A percentile compares a stretch with the other conserved stretches of the same genome.
These are phyloP conservation scores for Hypoxylon sp. DNA, from an alignment of 2,329 filamentous ascomycete species.

Conservation along the genomic window DNA sequence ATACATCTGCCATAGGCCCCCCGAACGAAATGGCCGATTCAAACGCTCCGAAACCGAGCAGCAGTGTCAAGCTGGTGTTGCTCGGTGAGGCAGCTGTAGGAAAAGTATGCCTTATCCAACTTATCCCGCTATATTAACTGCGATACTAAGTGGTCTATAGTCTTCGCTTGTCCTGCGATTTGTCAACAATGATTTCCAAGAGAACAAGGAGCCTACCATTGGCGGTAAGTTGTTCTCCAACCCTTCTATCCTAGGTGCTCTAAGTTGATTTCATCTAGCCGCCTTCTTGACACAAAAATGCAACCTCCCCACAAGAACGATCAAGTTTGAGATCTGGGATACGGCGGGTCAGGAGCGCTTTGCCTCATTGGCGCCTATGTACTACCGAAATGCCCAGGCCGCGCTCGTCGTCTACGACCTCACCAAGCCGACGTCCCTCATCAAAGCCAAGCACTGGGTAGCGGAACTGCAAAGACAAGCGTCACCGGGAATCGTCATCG, in stretches of 20 bases:
- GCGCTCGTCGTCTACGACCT: slow-evolving; percentile 99
- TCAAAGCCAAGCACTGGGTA: slow-evolving; percentile 99
- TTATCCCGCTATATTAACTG: neutral
- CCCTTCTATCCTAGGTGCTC: slow-evolving; percentile 25
- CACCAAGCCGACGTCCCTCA: slow-evolving; percentile 93
- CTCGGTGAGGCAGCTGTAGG: slow-evolving; percentile 97
- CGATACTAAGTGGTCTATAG: slow-evolving; percentile 61
- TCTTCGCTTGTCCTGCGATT: slow-evolving; percentile 98
- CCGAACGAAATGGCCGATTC: slow-evolving; percentile 76
- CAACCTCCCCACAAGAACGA: slow-evolving; percentile 90
- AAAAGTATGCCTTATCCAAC: slow-evolving; percentile 74
- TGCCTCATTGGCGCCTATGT: slow-evolving; percentile 96
- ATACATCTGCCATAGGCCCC: slow-evolving; percentile 4
- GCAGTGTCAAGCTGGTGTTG: slow-evolving; percentile 99
- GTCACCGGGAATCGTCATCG: slow-evolving; percentile 95
- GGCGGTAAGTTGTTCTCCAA: slow-evolving; percentile 74
- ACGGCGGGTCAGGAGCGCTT: slow-evolving; percentile 98
- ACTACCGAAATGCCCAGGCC: slow-evolving; percentile 98
- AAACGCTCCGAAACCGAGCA: slow-evolving; percentile 90
- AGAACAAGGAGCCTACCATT: slow-evolving; percentile 99
- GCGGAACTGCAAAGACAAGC: slow-evolving; percentile 97
- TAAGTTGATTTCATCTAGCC: slow-evolving; percentile 64
- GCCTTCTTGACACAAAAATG: slow-evolving; percentile 99
- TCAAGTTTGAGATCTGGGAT: slow-evolving; percentile 98
- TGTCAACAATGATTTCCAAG: slow-evolving; percentile 99